These are phyloP conservation scores for Exophiala oligosperma DNA, from an alignment of 2,329 filamentous ascomycete species.

Conservation along the genomic window DNA sequence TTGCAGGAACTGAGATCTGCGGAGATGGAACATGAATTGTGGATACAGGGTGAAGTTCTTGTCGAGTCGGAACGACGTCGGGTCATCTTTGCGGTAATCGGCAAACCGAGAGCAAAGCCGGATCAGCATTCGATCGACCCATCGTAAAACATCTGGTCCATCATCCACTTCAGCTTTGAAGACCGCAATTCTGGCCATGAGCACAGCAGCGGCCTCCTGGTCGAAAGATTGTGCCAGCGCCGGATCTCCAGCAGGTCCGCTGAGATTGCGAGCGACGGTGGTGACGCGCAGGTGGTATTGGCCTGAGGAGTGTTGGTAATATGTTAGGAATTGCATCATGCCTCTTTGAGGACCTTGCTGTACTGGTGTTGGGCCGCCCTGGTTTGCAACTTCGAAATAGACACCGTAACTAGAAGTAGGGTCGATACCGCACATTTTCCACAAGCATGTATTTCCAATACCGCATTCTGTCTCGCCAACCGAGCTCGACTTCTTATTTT, in stretches of 20 bases:
- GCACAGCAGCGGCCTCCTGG: conserved; percentile 92
- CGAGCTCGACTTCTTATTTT: conserved; percentile 97
- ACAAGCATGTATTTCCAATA: conserved; percentile 97
- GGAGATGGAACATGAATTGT: conserved; percentile 99
- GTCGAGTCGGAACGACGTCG: conserved; percentile 92
- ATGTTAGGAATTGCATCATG: conserved; percentile 97
- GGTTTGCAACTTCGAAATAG: conserved; percentile 96
- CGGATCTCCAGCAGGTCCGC: conserved; percentile 89
- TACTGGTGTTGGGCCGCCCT: conserved; percentile 81
- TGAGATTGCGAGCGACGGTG: conserved; percentile 86
- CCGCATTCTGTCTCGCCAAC: conserved; percentile 98
- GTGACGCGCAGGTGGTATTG: conserved; percentile 96
- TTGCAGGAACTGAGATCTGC: conserved; percentile 94
- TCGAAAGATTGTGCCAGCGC: conserved; percentile 96
- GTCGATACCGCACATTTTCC: conserved; percentile 99
- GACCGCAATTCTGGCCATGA: conserved; percentile 98
- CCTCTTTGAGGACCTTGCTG: conserved; percentile 87
- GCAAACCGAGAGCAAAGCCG: conserved; percentile 93
- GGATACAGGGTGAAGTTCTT: conserved; percentile 99
- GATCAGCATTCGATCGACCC: conserved; percentile 99
- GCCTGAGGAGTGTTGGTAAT: conserved; percentile 96
- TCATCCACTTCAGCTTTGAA: conserved; percentile 99
- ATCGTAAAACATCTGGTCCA: conserved; percentile 94
- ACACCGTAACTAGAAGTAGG: conserved; percentile 90
- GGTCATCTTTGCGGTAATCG: conserved; percentile 97